Evolutionary conservation across 257 asterid species (phyloP), one percentile per base, ranked within the genome.

Genomic region (Leonotis leonurus): DNA sequence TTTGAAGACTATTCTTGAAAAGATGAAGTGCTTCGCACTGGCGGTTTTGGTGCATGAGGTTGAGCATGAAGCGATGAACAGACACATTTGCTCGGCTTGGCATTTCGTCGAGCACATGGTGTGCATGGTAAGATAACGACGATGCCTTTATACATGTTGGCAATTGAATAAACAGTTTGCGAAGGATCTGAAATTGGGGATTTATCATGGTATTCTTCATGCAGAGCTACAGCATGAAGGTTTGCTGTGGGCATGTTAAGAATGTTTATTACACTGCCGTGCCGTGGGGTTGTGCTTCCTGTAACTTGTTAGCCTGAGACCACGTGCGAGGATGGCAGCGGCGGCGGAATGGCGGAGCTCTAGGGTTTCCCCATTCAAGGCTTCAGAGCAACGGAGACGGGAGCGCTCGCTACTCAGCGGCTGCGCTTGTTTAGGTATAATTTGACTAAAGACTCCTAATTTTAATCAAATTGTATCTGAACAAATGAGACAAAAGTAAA

Each of bases 21-120:
- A 81, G n/a, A 7, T 32, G 26, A 66, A 88, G 83, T 21, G 87
- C 89, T 66, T 81, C 83, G 30, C 24, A 32, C 44, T 73, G 76
- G 58, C 79, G 74, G 45, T 79, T 76, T 18, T 74, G 72, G 66
- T 72, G 83, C 20, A 86, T 62, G 45, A 51, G 74, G 57, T 72
- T 65, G 75, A 88, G 95, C 98, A 86, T 81, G 70, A 70, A 66
- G 53, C 78, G 83, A 73, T 75, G 87, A 50, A 72, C 51, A 37
- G 79, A 62, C 37, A 69, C 39, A 41, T 68, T 72, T 3, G 37
- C 39, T 66, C 81, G 83, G 64, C 62, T 70, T 32, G 90, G 82
- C 76, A 39, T 80, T 84, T 71, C 80, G 64, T 85, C 95, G 65
- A 86, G 68, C 95, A 77, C 0, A 56, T 78, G 69, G 78, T 60